Conservation (phyloP, 441 rosid species). For the Flueggea neowawraea region DNA sequence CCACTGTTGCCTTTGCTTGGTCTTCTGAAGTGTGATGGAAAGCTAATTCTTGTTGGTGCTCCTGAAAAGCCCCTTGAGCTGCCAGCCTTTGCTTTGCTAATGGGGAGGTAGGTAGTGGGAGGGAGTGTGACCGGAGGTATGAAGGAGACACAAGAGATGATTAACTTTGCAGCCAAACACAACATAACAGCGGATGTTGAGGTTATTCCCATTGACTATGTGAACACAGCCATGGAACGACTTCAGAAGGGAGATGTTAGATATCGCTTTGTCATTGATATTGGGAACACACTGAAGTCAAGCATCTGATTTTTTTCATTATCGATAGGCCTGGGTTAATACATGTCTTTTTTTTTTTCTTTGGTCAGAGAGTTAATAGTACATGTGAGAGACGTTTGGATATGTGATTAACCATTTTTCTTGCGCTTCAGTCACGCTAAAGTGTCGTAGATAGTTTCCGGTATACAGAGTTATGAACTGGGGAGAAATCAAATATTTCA, state of each 20-base stretch:
- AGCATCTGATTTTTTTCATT: background rate
- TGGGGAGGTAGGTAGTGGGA: constrained; percentile 37
- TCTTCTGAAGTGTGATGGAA: constrained; percentile 45
- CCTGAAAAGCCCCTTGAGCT: constrained; percentile 50
- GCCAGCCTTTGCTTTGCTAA: constrained; percentile 31
- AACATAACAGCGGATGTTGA: constrained; percentile 44
- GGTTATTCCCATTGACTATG: constrained; percentile 36
- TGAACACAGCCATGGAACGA: constrained; percentile 48
- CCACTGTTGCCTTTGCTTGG: constrained; percentile 35
- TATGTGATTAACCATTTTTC: no score
- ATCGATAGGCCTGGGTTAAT: no score
- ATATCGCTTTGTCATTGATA: constrained; percentile 54
- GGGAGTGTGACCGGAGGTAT: constrained; percentile 43
- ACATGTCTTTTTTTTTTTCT: no score
- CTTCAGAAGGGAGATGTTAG: constrained; percentile 38
- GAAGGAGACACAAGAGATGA: constrained; percentile 46
- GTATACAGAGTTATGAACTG: no score
- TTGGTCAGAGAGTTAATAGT: no score
- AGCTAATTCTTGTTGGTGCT: constrained; percentile 42
- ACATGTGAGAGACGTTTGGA: no score
- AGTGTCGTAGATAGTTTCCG: no score
- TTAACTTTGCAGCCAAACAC: constrained; percentile 41
- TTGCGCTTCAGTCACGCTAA: no score
- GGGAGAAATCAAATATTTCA: no score
- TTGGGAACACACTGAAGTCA: constrained; percentile 33